A percentile compares a stretch with the other conserved stretches of the same genome.
Evolutionary conservation across 192 early-diverging fungal species (phyloP).

Genomic region (Rhizoclosmatium sp.): DNA sequence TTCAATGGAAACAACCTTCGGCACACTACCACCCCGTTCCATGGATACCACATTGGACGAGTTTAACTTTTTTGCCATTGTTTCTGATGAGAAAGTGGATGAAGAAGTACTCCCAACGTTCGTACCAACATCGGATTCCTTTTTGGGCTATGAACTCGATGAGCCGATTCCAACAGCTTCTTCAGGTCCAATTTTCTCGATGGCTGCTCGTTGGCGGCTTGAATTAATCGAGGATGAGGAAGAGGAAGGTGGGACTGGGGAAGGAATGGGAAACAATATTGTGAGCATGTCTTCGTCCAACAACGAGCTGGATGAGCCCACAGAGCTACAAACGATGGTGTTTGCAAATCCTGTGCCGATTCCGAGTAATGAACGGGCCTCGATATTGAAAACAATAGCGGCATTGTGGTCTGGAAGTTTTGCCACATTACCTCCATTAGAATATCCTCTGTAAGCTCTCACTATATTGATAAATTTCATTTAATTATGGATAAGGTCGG

Average conservation of each 20-base stretch:
- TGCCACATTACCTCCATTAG: constrained; percentile 70
- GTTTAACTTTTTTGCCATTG: neutral
- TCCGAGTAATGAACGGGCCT: constrained; percentile 56
- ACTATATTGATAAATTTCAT: constrained; percentile 8
- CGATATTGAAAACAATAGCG: constrained; percentile 79
- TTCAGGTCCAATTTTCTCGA: constrained; percentile 10
- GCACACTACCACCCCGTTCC: neutral
- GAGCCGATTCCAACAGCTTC: neutral
- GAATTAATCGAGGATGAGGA: constrained; percentile 30
- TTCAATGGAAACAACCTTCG: neutral
- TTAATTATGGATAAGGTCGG: constrained; percentile 34
- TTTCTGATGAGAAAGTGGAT: neutral
- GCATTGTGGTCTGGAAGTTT: constrained; percentile 77
- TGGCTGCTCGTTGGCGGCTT: constrained; percentile 24
- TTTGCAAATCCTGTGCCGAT: constrained; percentile 21
- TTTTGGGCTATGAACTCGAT: neutral
- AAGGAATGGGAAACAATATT: neutral
- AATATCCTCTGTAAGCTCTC: constrained; percentile 75
- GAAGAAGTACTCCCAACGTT: neutral
- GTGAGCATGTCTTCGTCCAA: constrained; percentile 11
- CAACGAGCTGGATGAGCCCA: constrained; percentile 3
- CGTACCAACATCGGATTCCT: neutral
- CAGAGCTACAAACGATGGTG: neutral
- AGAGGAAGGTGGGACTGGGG: neutral
- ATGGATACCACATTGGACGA: neutral